Conservation (phyloP, 768 basidiomycete genomes). For the Hygrocybe coccinea region DNA sequence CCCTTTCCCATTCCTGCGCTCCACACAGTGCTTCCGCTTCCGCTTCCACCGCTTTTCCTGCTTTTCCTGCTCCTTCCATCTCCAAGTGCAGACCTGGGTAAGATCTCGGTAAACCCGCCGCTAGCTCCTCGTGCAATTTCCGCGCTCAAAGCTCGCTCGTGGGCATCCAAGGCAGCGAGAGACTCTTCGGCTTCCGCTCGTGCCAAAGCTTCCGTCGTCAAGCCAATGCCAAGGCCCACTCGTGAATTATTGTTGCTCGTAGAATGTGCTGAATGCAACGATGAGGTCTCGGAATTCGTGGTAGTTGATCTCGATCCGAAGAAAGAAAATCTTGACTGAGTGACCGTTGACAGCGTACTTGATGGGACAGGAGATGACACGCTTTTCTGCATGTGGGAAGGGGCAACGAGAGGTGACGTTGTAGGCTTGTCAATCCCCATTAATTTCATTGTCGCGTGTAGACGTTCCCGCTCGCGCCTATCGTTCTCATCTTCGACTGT, state of each 20-base stretch:
- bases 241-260: constrained; percentile 19
- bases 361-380: constrained; percentile 26
- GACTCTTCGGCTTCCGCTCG: constrained; percentile 74
- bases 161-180: constrained; percentile 73
- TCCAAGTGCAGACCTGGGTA: constrained; percentile 41
- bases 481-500: constrained; percentile 93
- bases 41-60: constrained; percentile 60
- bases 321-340: constrained; percentile 59
- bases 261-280: constrained; percentile 46
- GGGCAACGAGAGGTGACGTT: constrained; percentile 37
- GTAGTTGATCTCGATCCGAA: constrained; percentile 52
- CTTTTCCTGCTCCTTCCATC: constrained; percentile 59
- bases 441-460: constrained; percentile 87
- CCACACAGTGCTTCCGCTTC: constrained; percentile 78
- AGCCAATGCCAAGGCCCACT: constrained; percentile 36
- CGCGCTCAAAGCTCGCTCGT: constrained; percentile 64
- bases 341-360: constrained; percentile 24
- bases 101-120: constrained; percentile 78
- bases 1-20: constrained; percentile 78
- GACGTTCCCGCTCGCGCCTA: constrained; percentile 74
- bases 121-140: constrained; percentile 71
- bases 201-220: constrained; percentile 73
- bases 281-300: constrained; percentile 44
- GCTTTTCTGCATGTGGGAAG: constrained; percentile 21
- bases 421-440: constrained; percentile 80